Evolutionary conservation across 495 filamentous ascomycete species (phyloP), one percentile per base, ranked within the genome.

Genomic region (Aspergillus cavernicola): DNA sequence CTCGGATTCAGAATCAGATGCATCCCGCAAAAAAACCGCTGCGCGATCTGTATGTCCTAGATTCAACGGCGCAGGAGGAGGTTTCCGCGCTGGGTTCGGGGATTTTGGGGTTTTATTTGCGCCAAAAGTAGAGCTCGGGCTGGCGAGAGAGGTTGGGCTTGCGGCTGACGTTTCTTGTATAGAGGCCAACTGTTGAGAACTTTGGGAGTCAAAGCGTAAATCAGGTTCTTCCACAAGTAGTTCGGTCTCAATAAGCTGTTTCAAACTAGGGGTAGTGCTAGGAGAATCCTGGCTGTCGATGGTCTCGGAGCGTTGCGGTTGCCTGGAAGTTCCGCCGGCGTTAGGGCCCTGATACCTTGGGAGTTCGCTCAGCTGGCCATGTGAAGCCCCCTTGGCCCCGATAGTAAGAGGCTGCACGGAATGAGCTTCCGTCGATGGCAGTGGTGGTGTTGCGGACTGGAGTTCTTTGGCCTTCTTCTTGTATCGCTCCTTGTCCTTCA

Each of bases 401-500:
- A 15, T n/a, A 23, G 11, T 36, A 2, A 20, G 9, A 35, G 44
- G 6, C 24, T 54, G 42, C 12, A 50, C 50, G 16, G 62, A 53
- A n/a, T 61, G 42, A 41, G 11, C 56, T 16, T 59, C 53, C 12
- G 49, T 56, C 22, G 46, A 47, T n/a, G 83, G 76, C 10, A 83
- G 45, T 12, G 78, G 77, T 26, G 81, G 76, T 24, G 69, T 54
- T 38, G 75, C 62, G 23, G 66, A 75, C 55, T 86, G 65, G 49
- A 84, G 71, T 41, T 96, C 90, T 66, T 95, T 96, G 12, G 95
- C 59, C 68, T 91, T 95, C 71, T 89, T 92, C 53, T 86, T 82
- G 66, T 97, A 98, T 53, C 86, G 84, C 39, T 97, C 93, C 67
- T 97, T 97, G 57, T 97, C 93, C 65, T 95, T 95, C 61, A 96